Evolutionary conservation across 1,284 basidiomycete species (phyloP), one percentile per base, ranked within the genome.

Genomic region (Ganoderma sinense): DNA sequence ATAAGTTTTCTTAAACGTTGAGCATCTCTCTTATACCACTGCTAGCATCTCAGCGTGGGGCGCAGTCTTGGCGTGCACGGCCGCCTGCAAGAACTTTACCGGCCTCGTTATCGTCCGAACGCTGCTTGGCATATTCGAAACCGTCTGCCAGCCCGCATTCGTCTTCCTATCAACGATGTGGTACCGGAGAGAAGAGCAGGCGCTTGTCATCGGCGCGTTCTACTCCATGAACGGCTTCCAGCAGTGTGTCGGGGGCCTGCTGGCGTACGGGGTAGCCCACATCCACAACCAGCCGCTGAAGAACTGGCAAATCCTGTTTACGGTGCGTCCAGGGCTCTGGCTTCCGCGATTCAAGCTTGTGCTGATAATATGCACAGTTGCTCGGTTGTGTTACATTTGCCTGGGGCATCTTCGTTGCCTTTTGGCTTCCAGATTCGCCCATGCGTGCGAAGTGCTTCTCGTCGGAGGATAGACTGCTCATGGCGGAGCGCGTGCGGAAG

Each of bases 181-280:
- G 85, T 87, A 86, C 72, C 85, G 82, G 16, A 82, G 85, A 40
- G 84, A 84, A 36, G 86, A 87, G 70, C 86, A 88, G 71, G 84
- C 83, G 6, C 78, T 85, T n/a, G 83, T 84, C 29, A 86, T 86
- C 64, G 84, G 84, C 4, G 77, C 83, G 16, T 86, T 86, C 71
- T 86, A 87, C 73, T 84, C 84, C 5, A 86, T 86, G 85, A 87
- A 87, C 71, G 86, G 85, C 8, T 84, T 87, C 72, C 86, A 87
- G 72, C 85, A 86, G 72, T 86, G 83, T 65, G 83, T 87, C n/a
- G 86, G 85, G 36, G 86, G 86, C 26, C 74, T 87, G 36, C 84
- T 87, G 63, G 85, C 84, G 0, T 87, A 86, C 66, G 87, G 84
- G 16, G 83, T 88, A 60, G 82, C 83, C 8, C 87, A 87, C 62